Base-by-base conservation (phyloP, 768 basidiomycete genomes). In the Tulasnella sp. region DNA sequence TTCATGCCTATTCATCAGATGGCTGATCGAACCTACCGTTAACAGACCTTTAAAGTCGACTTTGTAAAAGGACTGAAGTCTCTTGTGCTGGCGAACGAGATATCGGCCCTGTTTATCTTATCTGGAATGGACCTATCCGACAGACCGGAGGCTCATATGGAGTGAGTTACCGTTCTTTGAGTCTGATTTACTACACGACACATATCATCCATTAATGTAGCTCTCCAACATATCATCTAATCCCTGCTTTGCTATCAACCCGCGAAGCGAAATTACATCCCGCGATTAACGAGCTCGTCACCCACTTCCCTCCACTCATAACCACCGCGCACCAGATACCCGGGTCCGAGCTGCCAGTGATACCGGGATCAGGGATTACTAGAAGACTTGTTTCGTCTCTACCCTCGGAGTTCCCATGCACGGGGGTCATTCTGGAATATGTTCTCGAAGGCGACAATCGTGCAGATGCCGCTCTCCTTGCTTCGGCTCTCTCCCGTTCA, bases 371-470 rank as follows among this genome's bases (percentile, higher is more conserved):
- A 46, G 95, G 95, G 2, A 86, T 96, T 41, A 91, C 93, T 0
- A 88, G 91, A 60, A 89, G 93, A 40, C 87, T 96, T 72, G 86
- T 96, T 8, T 88, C 88, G 2, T 89, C 92, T 9, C 83, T 95
- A 37, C 89, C 91, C 0, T 91, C 90, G 88, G 83, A 87, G 28
- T 88, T 90, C 60, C 92, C 83, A n/a, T 24, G 92, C 34, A 89
- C 89, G 0, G 90, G 89, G 0, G 87, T 89, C 22, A 85, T 96
- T 14, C 86, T 94, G 74, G 93, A 94, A 73, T 96, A 94, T 83
- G 94, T 91, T 16, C 87, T 93, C 80, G 94, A 96, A 84, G 94
- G 95, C 1, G 95, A 96, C 84, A 96, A 96, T 83, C 88, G 92
- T 80, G 87, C 84, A 24, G 94, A 96, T 84, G 94, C 94, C 0